Evolutionary conservation across 495 filamentous ascomycete species (phyloP), one percentile per base, ranked within the genome.

Genomic region (Penicillium ucsense): DNA sequence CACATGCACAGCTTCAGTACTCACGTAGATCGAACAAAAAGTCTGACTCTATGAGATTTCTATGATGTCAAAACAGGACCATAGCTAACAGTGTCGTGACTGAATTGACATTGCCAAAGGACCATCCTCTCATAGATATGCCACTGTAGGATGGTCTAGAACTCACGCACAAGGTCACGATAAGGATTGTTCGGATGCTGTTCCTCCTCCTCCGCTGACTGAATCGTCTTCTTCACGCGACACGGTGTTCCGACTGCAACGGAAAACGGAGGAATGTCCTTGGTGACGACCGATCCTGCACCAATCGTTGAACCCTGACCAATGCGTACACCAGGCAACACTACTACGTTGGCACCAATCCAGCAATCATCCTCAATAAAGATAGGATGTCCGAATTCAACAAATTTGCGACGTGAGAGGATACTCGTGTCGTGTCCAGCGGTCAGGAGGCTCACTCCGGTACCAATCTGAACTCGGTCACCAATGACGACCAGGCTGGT

Each of bases 351-450:
- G 0, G 85, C 88, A 0, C 88, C 86, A 35, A 94, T 70, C 88
- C 89, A 94, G 58, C 86, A 90, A 56, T 94, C 88, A 50, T 90
- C 83, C 1, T 79, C 88, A 39, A 94, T 80, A 7, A 64, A 72
- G 39, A 94, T 84, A 4, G 84, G 80, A 48, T 76, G 78, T 3
- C 86, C 87, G 31, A 73, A 64, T 61, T 94, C 88, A 1, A 88
- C 82, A 0, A 85, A 86, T 39, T 77, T 68, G 3, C 76, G 78
- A 0, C 88, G 86, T 46, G 86, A 83, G 5, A 86, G 73, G 3
- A 87, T 59, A 6, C 68, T 68, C 0, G 84, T 84, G 48, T 89
- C 83, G 57, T 94, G 88, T 1, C 77, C 79, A 0, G 74, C 87
- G 7, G 72, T 70, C 59, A 74, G 84, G 52, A 94, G 80, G 37